A percentile compares a stretch with the other conserved stretches of the same genome.
These are phyloP conservation scores for Leccinum olivaceopallidum DNA, from an alignment of 768 basidiomycete genomes.

Conservation along the genomic window DNA sequence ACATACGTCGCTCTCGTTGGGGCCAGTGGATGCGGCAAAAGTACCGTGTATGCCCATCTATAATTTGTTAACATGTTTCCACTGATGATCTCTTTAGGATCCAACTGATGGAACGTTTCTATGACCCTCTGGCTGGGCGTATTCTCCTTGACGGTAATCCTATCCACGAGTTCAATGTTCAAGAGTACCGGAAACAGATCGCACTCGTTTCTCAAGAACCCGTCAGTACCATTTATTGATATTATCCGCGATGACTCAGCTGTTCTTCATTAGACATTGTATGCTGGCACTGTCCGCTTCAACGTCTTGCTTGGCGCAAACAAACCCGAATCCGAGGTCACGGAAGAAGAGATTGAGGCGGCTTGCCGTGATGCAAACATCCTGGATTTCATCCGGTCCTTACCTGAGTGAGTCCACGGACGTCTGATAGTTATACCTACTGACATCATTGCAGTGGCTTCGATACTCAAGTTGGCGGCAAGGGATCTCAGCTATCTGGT, in stretches of 20 bases:
- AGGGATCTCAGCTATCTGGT: constrained; percentile 86
- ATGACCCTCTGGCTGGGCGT: constrained; percentile 73
- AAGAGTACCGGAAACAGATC: constrained; percentile 86
- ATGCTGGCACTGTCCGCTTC: constrained; percentile 89
- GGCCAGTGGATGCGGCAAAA: constrained; percentile 80
- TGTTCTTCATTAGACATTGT: constrained; percentile 52
- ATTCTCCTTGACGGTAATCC: constrained; percentile 74
- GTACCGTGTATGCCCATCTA: constrained; percentile 58
- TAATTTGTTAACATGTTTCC: neutral
- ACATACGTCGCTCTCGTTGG: constrained; percentile 84
- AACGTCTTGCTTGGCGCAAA: constrained; percentile 87
- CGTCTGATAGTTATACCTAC: neutral
- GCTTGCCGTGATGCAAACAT: constrained; percentile 91
- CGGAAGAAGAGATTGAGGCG: constrained; percentile 82
- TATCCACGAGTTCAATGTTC: constrained; percentile 75
- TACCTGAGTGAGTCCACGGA: constrained; percentile 64
- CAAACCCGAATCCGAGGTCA: constrained; percentile 75
- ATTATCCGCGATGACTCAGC: constrained; percentile 1
- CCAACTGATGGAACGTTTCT: constrained; percentile 83
- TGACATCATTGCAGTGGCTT: constrained; percentile 59
- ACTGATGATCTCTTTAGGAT: constrained; percentile 44
- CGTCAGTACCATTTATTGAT: constrained; percentile 15
- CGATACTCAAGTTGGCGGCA: constrained; percentile 89
- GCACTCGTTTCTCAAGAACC: constrained; percentile 93
- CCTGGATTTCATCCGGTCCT: constrained; percentile 81